These are phyloP conservation scores for Actinomucor elegans DNA, from an alignment of 371 early-diverging fungal genomes.

Conservation along the genomic window DNA sequence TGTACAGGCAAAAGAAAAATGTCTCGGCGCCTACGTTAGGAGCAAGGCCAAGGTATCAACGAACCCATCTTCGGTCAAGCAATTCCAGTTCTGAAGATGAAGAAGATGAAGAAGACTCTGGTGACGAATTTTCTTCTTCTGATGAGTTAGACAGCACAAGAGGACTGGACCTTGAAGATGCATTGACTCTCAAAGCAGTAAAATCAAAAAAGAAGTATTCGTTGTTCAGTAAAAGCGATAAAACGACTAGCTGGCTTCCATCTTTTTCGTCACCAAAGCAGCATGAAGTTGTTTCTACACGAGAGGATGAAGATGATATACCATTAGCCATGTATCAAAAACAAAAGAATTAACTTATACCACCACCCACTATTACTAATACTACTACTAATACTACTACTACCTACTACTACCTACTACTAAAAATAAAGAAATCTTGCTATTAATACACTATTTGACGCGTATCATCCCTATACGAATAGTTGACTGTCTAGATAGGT, in stretches of 20 bases:
- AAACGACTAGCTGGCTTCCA: conserved; percentile 3
- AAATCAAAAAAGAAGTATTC: conserved; percentile 8
- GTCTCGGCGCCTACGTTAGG: background rate
- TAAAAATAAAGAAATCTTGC: background rate
- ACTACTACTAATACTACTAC: too few species aligned
- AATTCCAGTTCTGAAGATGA: conserved; percentile 20
- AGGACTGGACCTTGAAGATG: too few species aligned
- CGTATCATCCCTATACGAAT: too few species aligned
- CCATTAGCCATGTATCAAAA: conserved; percentile 27
- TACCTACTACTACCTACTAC: too few species aligned
- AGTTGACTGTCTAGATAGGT: too few species aligned
- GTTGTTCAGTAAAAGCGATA: conserved; percentile 4
- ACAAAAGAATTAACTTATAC: background rate
- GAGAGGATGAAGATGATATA: conserved; percentile 23
- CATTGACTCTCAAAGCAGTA: too few species aligned
- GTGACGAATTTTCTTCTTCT: background rate
- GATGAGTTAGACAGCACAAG: background rate
- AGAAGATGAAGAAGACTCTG: conserved; percentile 8
- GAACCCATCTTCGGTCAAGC: background rate
- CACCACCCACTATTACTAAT: too few species aligned
- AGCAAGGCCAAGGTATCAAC: too few species aligned
- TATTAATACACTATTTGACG: too few species aligned
- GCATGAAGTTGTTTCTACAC: background rate
- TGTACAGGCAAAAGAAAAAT: background rate
- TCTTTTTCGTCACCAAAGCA: conserved; percentile 3